Conservation (phyloP, 768 basidiomycete genomes). For the Dentipellis sp. region DNA sequence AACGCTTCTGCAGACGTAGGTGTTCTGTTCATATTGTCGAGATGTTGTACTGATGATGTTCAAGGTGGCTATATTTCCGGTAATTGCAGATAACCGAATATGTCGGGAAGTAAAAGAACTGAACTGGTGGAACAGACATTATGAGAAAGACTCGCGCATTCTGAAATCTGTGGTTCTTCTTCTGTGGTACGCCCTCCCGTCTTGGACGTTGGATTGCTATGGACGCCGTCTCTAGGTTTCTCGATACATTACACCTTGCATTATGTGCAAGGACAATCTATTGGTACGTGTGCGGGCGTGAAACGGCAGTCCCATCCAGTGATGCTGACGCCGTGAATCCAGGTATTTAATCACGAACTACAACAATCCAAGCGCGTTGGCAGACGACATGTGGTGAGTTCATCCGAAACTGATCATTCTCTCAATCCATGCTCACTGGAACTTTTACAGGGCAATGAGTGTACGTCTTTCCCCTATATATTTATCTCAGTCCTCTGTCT, state of each 20-base stretch:
- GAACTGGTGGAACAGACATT: background rate
- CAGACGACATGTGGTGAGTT: conserved; percentile 31
- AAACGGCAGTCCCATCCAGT: background rate
- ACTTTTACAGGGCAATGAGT: conserved; percentile 10
- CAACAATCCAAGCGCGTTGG: conserved; percentile 27
- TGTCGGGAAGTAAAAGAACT: too few species aligned
- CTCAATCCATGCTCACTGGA: background rate
- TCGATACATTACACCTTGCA: conserved; percentile 37
- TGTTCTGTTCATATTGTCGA: background rate
- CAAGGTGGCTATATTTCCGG: background rate
- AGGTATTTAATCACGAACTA: conserved; percentile 42
- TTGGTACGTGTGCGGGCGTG: conserved; percentile 31
- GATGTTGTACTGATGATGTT: background rate
- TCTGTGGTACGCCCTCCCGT: background rate
- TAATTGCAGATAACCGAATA: background rate
- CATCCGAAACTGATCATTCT: background rate
- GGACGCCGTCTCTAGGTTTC: conserved; percentile 17
- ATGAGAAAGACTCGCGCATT: background rate
- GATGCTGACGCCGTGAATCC: background rate
- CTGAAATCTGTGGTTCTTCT: background rate
- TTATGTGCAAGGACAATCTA: conserved; percentile 37
- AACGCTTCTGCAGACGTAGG: background rate
- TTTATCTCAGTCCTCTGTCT: background rate
- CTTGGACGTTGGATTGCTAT: background rate
- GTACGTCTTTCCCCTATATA: conserved; percentile 7